phyloP scores from a whole-genome alignment of 441 rosid genomes.

The Flueggea neowawraea region DNA sequence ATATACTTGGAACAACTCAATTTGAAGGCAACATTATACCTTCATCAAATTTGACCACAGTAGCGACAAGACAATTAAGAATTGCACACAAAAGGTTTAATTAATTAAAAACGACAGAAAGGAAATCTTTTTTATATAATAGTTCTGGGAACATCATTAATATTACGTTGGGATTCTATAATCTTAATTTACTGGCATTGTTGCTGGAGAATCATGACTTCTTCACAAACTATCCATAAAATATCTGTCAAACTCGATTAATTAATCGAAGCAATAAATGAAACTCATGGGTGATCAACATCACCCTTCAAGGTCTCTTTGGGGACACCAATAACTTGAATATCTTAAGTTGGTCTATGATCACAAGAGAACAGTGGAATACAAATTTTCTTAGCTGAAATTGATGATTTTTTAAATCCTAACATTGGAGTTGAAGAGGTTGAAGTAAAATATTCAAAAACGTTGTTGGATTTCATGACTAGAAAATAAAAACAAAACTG shows the following conservation, averaged over 20 bases:
- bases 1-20: neutral
- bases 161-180: neutral
- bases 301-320: neutral
- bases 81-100: too few species aligned
- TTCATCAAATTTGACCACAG: too few species aligned
- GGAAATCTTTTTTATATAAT: neutral
- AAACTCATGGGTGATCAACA: neutral
- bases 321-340: neutral
- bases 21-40: neutral
- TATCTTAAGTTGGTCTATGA: neutral
- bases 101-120: neutral
- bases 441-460: too few species aligned
- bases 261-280: constrained; percentile 3
- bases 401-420: too few species aligned
- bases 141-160: neutral
- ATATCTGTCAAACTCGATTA: neutral
- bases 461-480: too few species aligned
- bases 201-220: neutral
- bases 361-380: too few species aligned
- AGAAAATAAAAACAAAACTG: too few species aligned
- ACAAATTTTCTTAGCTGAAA: too few species aligned
- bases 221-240: neutral
- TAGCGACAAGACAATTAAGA: too few species aligned
- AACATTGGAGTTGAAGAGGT: too few species aligned
- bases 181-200: neutral